phyloP scores from a whole-genome alignment of 139 green algal genomes.

The Chlamydomonas urium region DNA sequence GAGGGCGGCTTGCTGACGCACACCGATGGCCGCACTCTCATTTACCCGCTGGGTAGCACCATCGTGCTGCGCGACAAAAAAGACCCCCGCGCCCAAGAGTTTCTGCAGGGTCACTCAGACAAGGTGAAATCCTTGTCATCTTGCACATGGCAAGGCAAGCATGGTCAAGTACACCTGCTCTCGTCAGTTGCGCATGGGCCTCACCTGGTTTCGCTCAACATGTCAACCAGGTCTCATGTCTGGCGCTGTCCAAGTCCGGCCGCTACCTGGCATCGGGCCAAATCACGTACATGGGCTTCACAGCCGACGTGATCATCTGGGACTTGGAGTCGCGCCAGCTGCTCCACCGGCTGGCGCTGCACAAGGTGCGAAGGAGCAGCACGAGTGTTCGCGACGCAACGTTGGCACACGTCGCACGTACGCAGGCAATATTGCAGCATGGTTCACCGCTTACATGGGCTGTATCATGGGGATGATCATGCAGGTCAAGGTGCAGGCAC shows the following conservation, averaged over 20 bases:
- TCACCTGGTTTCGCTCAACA: too few species aligned
- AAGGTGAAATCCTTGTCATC: constrained; percentile 22
- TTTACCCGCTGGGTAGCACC: constrained; percentile 78
- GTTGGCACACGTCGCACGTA: not conserved
- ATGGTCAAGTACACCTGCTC: not conserved
- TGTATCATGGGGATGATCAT: not conserved
- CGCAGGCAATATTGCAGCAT: not conserved
- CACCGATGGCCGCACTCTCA: constrained; percentile 62
- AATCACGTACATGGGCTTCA: constrained; percentile 81
- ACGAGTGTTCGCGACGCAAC: too few species aligned
- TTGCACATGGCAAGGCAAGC: not conserved
- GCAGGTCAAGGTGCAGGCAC: constrained; percentile 75
- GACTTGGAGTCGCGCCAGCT: constrained; percentile 59
- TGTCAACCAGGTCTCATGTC: constrained; percentile 61
- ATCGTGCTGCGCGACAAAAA: constrained; percentile 66
- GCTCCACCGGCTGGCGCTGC: constrained; percentile 68
- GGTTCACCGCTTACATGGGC: not conserved
- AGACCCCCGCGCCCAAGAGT: constrained; percentile 49
- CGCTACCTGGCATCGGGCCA: constrained; percentile 76
- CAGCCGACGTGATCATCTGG: constrained; percentile 84
- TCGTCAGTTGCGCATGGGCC: too few species aligned
- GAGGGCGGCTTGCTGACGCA: constrained; percentile 66
- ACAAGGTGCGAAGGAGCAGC: constrained; percentile 84
- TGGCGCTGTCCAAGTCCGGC: constrained; percentile 63
- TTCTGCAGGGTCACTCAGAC: constrained; percentile 62